phyloP scores from a whole-genome alignment of 1,284 basidiomycete species.

The Tilletiaria anomala region DNA sequence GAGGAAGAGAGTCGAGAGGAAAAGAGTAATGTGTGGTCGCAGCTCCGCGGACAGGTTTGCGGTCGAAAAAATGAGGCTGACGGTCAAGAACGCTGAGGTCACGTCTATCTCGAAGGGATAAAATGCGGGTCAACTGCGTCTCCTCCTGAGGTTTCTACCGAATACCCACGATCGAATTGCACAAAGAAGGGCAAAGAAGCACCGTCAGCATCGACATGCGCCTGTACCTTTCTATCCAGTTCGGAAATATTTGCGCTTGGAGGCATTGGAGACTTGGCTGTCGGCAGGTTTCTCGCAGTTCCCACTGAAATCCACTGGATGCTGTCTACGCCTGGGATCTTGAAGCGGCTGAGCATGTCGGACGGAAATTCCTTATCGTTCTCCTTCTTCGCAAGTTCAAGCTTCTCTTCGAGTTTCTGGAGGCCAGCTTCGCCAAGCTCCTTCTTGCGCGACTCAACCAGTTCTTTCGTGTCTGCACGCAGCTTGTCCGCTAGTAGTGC shows the following conservation, averaged over 20 bases:
- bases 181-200: slow-evolving; percentile 67
- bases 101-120: slow-evolving; percentile 9
- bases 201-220: slow-evolving; percentile 59
- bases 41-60: slow-evolving; percentile 25
- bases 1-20: slow-evolving; percentile 74
- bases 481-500: slow-evolving; percentile 66
- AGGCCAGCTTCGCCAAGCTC: slow-evolving; percentile 68
- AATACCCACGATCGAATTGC: slow-evolving; percentile 52
- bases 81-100: slow-evolving; percentile 66
- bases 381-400: slow-evolving; percentile 71
- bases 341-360: slow-evolving; percentile 64
- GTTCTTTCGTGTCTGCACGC: slow-evolving; percentile 64
- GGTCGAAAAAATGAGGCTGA: slow-evolving; percentile 58
- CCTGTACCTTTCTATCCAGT: slow-evolving; percentile 44
- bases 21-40: slow-evolving; percentile 57
- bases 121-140: neutral
- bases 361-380: slow-evolving; percentile 71
- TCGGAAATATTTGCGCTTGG: slow-evolving; percentile 13
- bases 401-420: slow-evolving; percentile 52
- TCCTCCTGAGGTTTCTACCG: neutral
- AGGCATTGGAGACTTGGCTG: neutral
- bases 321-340: slow-evolving; percentile 50
- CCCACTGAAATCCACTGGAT: slow-evolving; percentile 92
- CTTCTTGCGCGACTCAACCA: slow-evolving; percentile 57
- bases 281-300: slow-evolving; percentile 42